Percentiles rank a stretch among this genome's conserved stretches.
Evolutionary conservation across 257 asterid species (phyloP).

Genomic region (Henckelia pumila): DNA sequence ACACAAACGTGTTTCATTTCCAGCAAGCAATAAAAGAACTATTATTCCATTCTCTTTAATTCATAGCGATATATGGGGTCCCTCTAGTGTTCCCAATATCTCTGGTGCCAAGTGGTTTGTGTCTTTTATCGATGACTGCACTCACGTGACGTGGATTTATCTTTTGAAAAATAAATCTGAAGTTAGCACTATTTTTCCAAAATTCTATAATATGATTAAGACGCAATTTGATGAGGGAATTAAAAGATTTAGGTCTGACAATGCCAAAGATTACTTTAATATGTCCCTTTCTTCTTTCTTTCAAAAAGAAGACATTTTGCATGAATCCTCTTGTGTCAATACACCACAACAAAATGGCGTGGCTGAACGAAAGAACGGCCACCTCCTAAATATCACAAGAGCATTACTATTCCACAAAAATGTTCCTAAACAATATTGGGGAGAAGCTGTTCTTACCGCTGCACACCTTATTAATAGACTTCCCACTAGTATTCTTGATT

Average conservation of each 20-base stretch:
- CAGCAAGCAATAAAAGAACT: not conserved
- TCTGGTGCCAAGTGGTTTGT: slow-evolving; percentile 1
- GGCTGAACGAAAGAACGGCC: slow-evolving; percentile 6
- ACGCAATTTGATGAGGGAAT: slow-evolving; percentile 1
- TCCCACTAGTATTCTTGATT: no score
- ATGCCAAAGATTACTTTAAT: not conserved
- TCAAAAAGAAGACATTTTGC: not conserved
- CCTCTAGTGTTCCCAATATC: not conserved
- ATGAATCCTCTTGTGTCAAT: slow-evolving; percentile 10
- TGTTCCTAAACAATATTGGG: not conserved
- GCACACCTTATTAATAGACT: not conserved
- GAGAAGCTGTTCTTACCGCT: not conserved
- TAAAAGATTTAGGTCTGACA: not conserved
- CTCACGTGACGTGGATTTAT: not conserved
- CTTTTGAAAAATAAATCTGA: not conserved
- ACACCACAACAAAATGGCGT: slow-evolving; percentile 30
- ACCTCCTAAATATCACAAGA: no score
- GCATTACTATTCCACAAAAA: not conserved
- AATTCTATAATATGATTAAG: not conserved
- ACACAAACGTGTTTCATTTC: slow-evolving; percentile 1
- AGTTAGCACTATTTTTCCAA: not conserved
- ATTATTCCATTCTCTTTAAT: no score
- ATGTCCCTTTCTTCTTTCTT: not conserved
- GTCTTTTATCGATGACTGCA: slow-evolving; percentile 10
- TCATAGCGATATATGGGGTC: slow-evolving; percentile 14